A percentile compares a stretch with the other conserved stretches of the same genome.
Evolutionary conservation across 2,329 filamentous ascomycete species (phyloP).

Genomic region (Paraconiothyrium sp.): DNA sequence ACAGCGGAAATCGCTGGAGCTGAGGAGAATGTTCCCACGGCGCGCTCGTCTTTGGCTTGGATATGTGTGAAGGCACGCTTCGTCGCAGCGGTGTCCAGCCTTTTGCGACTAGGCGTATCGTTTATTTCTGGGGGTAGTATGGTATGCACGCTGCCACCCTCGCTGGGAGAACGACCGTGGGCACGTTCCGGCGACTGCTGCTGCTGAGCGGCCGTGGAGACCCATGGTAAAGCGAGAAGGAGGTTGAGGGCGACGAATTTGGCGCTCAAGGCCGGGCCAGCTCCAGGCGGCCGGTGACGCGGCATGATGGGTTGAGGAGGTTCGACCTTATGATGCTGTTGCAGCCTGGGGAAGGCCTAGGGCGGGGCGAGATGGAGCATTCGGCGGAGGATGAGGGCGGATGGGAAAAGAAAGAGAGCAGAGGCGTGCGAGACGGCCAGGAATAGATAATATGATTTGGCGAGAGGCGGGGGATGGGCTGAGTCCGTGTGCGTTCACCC

Average conservation of each 20-base stretch:
- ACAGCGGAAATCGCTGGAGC: slow-evolving; percentile 92
- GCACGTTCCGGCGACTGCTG: slow-evolving; percentile 48
- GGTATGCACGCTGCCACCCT: slow-evolving; percentile 39
- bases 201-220: slow-evolving; percentile 53
- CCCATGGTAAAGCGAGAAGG: slow-evolving; percentile 46
- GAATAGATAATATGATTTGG: slow-evolving; percentile 23
- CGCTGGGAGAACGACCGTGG: slow-evolving; percentile 35
- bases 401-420: slow-evolving; percentile 18
- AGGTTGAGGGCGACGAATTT: slow-evolving; percentile 46
- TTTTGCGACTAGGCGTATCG: slow-evolving; percentile 27
- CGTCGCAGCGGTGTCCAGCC: slow-evolving; percentile 30
- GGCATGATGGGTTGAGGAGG: slow-evolving; percentile 41
- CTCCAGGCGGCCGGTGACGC: slow-evolving; percentile 52
- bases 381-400: slow-evolving; percentile 27
- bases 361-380: slow-evolving; percentile 45
- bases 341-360: slow-evolving; percentile 43
- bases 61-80: slow-evolving; percentile 39
- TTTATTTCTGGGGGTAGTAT: slow-evolving; percentile 30
- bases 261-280: slow-evolving; percentile 47
- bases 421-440: slow-evolving; percentile 20
- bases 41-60: slow-evolving; percentile 77
- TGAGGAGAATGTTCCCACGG: slow-evolving; percentile 83
- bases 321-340: slow-evolving; percentile 32
- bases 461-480: slow-evolving; percentile 34
- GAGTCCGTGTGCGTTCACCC: slow-evolving; percentile 17